These are phyloP conservation scores for Closterium sp. DNA, from an alignment of 139 green algal genomes.

Conservation along the genomic window DNA sequence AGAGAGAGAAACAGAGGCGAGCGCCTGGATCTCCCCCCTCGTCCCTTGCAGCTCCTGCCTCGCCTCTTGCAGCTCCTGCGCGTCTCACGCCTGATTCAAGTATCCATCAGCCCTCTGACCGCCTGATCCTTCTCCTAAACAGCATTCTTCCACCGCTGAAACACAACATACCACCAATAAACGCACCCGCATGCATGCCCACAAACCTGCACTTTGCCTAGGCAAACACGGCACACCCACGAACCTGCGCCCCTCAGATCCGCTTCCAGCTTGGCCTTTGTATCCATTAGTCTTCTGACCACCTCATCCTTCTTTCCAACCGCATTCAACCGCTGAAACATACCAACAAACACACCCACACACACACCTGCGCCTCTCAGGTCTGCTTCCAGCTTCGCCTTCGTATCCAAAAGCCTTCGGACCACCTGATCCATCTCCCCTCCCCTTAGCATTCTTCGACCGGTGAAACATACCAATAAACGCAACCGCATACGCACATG, in stretches of 20 bases:
- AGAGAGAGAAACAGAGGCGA: not conserved
- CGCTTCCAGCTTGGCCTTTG: not conserved
- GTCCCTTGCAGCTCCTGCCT: not conserved
- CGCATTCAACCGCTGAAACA: not conserved
- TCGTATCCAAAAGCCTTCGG: not conserved
- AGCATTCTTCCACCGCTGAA: too few relatives aligned
- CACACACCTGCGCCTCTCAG: conserved; percentile 9
- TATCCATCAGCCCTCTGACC: too few relatives aligned
- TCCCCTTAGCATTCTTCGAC: too few relatives aligned
- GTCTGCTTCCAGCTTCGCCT: not conserved
- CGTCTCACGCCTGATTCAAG: too few relatives aligned
- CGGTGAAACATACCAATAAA: too few relatives aligned
- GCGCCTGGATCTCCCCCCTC: not conserved
- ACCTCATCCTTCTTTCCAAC: not conserved
- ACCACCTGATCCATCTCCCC: too few relatives aligned
- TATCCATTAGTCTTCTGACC: not conserved
- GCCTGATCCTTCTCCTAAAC: too few relatives aligned
- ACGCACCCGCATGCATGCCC: not conserved
- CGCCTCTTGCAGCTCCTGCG: not conserved
- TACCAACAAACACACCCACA: not conserved
- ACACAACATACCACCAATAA: not conserved
- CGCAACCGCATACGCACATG: too few relatives aligned
- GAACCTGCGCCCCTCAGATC: not conserved
- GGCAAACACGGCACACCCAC: not conserved
- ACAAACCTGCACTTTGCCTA: not conserved